These are phyloP conservation scores for Stylosanthes scabra DNA, from an alignment of 331 rosid species.

Conservation along the genomic window DNA sequence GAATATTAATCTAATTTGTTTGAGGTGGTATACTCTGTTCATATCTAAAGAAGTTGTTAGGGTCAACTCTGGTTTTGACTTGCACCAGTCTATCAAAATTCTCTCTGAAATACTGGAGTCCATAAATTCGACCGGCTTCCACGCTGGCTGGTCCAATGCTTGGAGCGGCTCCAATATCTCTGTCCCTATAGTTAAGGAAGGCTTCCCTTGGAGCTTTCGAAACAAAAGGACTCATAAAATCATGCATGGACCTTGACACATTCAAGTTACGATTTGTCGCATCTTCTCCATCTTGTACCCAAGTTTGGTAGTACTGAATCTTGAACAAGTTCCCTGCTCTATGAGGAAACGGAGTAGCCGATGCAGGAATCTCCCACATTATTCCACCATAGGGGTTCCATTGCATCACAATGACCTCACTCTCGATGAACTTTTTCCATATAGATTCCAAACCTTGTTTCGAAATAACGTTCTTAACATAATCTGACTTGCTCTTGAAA, in stretches of 20 bases:
- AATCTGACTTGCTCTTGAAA: constrained; percentile 53
- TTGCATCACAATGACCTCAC: constrained; percentile 36
- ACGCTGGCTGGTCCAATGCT: constrained; percentile 18
- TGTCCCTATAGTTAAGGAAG: constrained; percentile 58
- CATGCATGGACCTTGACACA: constrained; percentile 38
- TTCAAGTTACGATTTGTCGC: constrained; percentile 13
- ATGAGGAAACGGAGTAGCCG: constrained; percentile 57
- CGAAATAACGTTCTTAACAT: constrained; percentile 53
- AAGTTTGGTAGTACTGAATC: constrained; percentile 47
- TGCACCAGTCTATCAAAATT: constrained; percentile 50
- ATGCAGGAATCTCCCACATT: constrained; percentile 44
- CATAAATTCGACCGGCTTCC: constrained; percentile 37
- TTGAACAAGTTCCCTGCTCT: constrained; percentile 56
- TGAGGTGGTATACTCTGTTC: constrained; percentile 62
- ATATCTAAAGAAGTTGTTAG: constrained; percentile 51
- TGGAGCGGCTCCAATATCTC: constrained; percentile 56
- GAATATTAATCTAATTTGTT: background rate
- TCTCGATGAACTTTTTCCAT: constrained; percentile 43
- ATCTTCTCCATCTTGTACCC: constrained; percentile 35
- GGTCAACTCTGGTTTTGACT: constrained; percentile 53
- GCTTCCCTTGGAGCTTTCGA: constrained; percentile 54
- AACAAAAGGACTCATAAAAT: constrained; percentile 46
- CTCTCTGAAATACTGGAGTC: constrained; percentile 42
- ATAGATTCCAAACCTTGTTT: constrained; percentile 40
- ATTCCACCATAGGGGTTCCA: constrained; percentile 67